Conservation (phyloP, 2,329 filamentous ascomycete genomes). For the Venturia asperata region DNA sequence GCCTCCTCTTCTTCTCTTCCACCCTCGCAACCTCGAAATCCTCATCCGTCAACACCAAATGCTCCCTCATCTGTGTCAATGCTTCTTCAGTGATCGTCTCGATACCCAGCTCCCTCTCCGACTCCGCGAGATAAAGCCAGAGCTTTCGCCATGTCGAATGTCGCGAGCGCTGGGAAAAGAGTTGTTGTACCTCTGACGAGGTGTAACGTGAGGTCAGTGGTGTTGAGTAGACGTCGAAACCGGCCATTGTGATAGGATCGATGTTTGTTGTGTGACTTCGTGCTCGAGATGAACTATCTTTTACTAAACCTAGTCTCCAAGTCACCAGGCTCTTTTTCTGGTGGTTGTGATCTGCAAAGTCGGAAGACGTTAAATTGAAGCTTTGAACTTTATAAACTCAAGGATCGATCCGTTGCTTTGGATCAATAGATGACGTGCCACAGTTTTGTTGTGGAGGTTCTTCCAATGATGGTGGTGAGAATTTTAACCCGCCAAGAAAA, state of each 20-base stretch:
- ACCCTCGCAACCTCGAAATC: conserved; percentile 43
- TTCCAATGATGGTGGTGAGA: not conserved
- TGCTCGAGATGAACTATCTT: not conserved
- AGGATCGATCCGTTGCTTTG: too few species aligned
- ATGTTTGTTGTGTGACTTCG: not conserved
- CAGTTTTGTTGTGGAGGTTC: not conserved
- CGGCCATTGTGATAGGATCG: not conserved
- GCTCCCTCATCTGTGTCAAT: conserved; percentile 40
- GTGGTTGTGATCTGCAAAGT: not conserved
- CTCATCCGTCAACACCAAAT: conserved; percentile 40
- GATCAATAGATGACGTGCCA: too few species aligned
- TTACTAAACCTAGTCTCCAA: not conserved
- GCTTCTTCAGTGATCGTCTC: conserved; percentile 60
- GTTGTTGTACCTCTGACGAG: not conserved
- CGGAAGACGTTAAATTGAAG: not conserved
- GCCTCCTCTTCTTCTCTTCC: conserved; percentile 38
- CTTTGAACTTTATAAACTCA: not conserved
- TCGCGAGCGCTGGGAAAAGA: conserved; percentile 48
- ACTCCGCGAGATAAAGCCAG: conserved; percentile 78
- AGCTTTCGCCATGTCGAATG: conserved; percentile 76
- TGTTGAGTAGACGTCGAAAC: not conserved
- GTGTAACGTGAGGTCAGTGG: not conserved
- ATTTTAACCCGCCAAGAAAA: not conserved
- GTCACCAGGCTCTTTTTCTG: not conserved
- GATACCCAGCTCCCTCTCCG: conserved; percentile 73